Percentiles rank a stretch among this genome's conserved stretches.
phyloP scores from a whole-genome alignment of 371 early-diverging fungal genomes.

The Rhizopus sp. region DNA sequence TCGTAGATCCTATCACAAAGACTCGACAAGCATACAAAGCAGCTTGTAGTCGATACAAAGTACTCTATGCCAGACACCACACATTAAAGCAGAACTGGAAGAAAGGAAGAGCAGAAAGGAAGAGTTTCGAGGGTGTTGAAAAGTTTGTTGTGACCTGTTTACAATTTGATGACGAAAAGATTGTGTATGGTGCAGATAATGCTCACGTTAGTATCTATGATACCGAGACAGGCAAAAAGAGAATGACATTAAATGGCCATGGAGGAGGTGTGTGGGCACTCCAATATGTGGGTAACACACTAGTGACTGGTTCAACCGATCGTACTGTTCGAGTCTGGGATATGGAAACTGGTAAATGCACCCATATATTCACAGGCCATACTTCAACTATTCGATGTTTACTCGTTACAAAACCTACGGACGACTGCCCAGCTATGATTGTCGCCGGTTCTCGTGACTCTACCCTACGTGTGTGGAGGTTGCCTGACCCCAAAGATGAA shows the following conservation, averaged over 20 bases:
- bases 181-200: conserved; percentile 93
- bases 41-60: conserved; percentile 31
- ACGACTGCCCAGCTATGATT: conserved; percentile 64
- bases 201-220: conserved; percentile 87
- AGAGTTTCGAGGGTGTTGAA: conserved; percentile 79
- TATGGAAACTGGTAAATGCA: conserved; percentile 83
- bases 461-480: conserved; percentile 91
- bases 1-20: conserved; percentile 3
- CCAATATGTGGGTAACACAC: conserved; percentile 79
- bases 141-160: conserved; percentile 92
- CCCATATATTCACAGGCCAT: conserved; percentile 92
- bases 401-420: conserved; percentile 76
- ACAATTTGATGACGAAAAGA: conserved; percentile 91
- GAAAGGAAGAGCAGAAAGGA: conserved; percentile 67
- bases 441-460: conserved; percentile 98
- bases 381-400: conserved; percentile 96
- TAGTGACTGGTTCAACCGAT: conserved; percentile 97
- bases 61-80: conserved; percentile 70
- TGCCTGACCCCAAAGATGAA: conserved; percentile 60
- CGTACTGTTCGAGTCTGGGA: conserved; percentile 97
- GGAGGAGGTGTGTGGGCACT: conserved; percentile 99
- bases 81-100: conserved; percentile 82
- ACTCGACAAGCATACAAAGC: conserved; percentile 43
- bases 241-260: conserved; percentile 78
- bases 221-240: conserved; percentile 60